Percentiles rank a stretch among this genome's conserved stretches.
Conservation (phyloP, 306 rosid species). For the Mucuna pruriens region DNA sequence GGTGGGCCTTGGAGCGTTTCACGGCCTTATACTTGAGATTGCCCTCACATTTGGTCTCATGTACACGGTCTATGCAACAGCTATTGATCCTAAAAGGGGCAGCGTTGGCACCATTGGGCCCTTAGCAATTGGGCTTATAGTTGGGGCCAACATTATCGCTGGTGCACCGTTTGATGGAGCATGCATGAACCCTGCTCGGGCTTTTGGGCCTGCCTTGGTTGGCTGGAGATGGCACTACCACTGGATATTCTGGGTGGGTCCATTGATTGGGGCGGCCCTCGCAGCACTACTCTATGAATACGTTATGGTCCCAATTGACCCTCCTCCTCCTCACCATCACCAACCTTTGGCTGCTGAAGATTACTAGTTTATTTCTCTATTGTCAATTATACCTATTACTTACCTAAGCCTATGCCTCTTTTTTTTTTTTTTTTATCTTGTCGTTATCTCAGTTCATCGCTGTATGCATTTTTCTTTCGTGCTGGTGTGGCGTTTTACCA, state of each 20-base stretch:
- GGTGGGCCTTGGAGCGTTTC: conserved; percentile 52
- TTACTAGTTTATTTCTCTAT: conserved; percentile 53
- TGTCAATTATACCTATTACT: neutral
- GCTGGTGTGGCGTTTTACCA: neutral
- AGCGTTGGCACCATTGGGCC: conserved; percentile 66
- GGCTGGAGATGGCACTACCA: conserved; percentile 92
- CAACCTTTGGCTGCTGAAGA: conserved; percentile 95
- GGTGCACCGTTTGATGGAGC: conserved; percentile 87
- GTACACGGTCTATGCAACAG: conserved; percentile 80
- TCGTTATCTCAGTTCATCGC: neutral
- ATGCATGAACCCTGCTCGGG: conserved; percentile 92
- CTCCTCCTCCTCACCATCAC: conserved; percentile 79
- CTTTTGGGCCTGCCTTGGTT: conserved; percentile 89
- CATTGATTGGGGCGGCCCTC: conserved; percentile 78
- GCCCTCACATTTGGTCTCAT: conserved; percentile 78
- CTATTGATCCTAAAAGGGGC: conserved; percentile 91
- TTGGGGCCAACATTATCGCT: conserved; percentile 80
- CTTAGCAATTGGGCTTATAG: conserved; percentile 70
- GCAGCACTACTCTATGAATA: conserved; percentile 84
- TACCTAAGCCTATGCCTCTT: neutral
- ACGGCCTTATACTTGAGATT: conserved; percentile 72
- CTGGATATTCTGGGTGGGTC: conserved; percentile 96
- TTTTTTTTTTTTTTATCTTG: neutral
- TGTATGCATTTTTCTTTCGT: conserved; percentile 15
- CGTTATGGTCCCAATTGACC: conserved; percentile 66